Conservation (phyloP, 2,329 filamentous ascomycete species). For the Verticillium tricorpus region DNA sequence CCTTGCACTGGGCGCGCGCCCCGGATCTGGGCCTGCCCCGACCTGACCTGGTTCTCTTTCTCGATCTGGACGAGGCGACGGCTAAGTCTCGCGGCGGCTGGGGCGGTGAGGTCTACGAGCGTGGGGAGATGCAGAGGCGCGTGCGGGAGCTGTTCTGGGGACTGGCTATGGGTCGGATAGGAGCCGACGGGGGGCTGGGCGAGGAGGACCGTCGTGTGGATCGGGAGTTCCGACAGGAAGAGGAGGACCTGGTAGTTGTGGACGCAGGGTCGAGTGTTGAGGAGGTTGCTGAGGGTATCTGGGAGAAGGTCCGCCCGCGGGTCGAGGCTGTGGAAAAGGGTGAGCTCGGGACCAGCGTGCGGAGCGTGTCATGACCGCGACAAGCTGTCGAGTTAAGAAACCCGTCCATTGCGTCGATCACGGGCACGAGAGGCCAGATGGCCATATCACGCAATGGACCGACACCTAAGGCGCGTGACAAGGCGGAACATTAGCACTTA, state of each 20-base stretch:
- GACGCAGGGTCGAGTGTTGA: constrained; percentile 51
- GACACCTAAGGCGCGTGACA: too few species aligned
- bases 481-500: too few species aligned
- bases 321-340: constrained; percentile 46
- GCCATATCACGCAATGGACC: too few species aligned
- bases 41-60: constrained; percentile 82
- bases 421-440: too few species aligned
- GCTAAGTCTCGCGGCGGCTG: constrained; percentile 78
- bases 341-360: constrained; percentile 39
- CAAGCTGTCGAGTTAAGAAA: not conserved
- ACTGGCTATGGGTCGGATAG: constrained; percentile 42
- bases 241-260: constrained; percentile 49
- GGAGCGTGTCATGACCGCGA: constrained; percentile 27
- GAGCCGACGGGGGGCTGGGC: constrained; percentile 20
- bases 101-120: constrained; percentile 87
- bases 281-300: constrained; percentile 52
- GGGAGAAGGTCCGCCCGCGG: constrained; percentile 42
- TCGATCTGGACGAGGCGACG: constrained; percentile 71
- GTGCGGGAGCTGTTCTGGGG: constrained; percentile 72
- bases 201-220: constrained; percentile 17
- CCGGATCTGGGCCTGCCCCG: constrained; percentile 83
- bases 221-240: constrained; percentile 39
- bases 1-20: constrained; percentile 73
- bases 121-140: constrained; percentile 71
- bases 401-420: not conserved